Evolutionary conservation across 176 grass and related monocot species (phyloP).

Genomic region (Musa itinerans): DNA sequence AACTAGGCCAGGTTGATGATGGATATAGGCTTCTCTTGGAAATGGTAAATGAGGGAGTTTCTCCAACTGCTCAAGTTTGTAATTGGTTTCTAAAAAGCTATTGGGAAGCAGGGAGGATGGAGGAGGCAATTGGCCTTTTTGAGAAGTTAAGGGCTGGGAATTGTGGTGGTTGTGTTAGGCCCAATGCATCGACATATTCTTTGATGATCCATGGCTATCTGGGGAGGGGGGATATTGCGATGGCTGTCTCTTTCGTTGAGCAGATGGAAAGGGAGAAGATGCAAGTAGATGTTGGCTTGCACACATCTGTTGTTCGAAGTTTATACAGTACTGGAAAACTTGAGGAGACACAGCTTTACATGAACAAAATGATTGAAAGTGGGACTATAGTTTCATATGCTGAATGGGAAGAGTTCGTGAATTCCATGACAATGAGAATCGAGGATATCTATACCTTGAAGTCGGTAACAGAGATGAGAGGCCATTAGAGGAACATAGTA

Average conservation of each 20-base stretch:
- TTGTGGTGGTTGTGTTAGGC: background rate
- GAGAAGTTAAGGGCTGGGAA: background rate
- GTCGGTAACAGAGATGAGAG: background rate
- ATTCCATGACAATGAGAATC: background rate
- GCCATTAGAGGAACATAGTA: background rate
- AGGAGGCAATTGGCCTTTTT: conserved; percentile 10
- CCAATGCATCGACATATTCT: background rate
- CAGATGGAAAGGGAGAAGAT: background rate
- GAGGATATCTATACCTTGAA: background rate
- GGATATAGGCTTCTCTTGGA: conserved; percentile 3
- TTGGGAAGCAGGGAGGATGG: conserved; percentile 3
- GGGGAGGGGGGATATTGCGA: background rate
- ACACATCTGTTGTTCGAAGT: background rate
- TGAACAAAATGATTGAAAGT: conserved; percentile 19
- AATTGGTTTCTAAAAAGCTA: conserved; percentile 10
- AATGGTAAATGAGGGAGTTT: background rate
- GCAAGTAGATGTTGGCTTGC: background rate
- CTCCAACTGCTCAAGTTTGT: conserved; percentile 13
- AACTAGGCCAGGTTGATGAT: conserved; percentile 2
- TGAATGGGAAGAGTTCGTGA: background rate
- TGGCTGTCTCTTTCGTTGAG: conserved; percentile 1
- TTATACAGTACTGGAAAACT: background rate
- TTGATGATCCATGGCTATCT: conserved; percentile 10
- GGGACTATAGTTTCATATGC: conserved; percentile 9
- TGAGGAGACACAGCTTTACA: background rate